Evolutionary conservation across 2,329 filamentous ascomycete species (phyloP), one percentile per base, ranked within the genome.

Genomic region (Dothideomycetes sp.): DNA sequence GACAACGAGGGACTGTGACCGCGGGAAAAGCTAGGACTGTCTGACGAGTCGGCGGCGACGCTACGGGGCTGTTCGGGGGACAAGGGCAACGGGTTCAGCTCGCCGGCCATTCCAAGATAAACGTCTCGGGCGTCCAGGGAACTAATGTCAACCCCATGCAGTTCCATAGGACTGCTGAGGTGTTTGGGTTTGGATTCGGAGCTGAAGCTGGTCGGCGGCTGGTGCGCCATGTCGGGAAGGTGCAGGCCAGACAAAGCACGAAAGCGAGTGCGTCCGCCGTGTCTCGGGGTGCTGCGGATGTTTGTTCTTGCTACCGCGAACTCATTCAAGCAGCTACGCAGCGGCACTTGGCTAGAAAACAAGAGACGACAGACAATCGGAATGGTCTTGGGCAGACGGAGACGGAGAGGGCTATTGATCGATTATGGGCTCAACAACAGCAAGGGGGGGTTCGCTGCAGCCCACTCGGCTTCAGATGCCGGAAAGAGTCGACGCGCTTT

Each of bases 121-220:
- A 40, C 44, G 39, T 45, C 44, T 34, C 37, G 31, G 28, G 57
- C 58, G 40, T 57, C 58, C 35, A 61, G 53, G 19, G 58, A 58
- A 19, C 53, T 56, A 34, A 61, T 47, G 46, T 61, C 58, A 38
- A 61, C 52, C 36, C 57, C 57, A 45, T 57, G 49, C 30, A 59
- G 48, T 39, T 54, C 52, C 40, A 59, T 58, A 5, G 57, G 54
- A 41, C 56, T 60, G 47, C 49, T 58, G 40, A 42, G 33, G 20
- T 36, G 40, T 31, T 42, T 40, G 13, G 37, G 20, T 16, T 29
- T 28, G 5, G 29, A 10, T 25, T 42, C 31, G 7, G 16, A 32
- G 32, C 19, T 33, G 23, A 23, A 25, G 18, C 18, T 42, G 28
- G 30, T 20, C 19, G 35, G 35, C 18, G 34, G 19, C 24, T 31